Percentiles rank a stretch among this genome's conserved stretches.
These are phyloP conservation scores for Pichia sp. DNA, from an alignment of 1,139 yeast species.

Conservation along the genomic window DNA sequence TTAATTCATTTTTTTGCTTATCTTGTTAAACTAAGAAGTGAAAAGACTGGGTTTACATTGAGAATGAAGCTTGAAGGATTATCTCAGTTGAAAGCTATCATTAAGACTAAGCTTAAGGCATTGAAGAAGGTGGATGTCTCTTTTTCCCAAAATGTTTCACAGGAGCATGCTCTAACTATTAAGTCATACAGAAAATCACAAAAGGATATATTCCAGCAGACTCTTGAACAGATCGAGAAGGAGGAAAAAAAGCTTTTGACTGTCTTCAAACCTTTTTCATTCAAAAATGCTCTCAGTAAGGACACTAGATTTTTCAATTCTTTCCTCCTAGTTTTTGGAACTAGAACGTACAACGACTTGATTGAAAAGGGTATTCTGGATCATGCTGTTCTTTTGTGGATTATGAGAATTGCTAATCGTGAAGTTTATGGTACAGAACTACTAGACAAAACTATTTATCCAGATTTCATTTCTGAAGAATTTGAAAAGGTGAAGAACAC, in stretches of 20 bases:
- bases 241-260: constrained; percentile 45
- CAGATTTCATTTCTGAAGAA: constrained; percentile 43
- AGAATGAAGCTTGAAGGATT: constrained; percentile 56
- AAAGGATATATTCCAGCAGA: constrained; percentile 36
- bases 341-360: constrained; percentile 46
- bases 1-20: constrained; percentile 46
- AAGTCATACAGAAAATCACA: constrained; percentile 40
- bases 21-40: constrained; percentile 35
- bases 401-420: constrained; percentile 51
- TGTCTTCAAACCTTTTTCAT: constrained; percentile 39
- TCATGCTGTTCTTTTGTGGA: constrained; percentile 56
- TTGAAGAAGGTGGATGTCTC: constrained; percentile 24
- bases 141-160: constrained; percentile 9
- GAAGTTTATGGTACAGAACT: constrained; percentile 27
- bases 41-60: constrained; percentile 30
- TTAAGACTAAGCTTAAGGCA: constrained; percentile 39
- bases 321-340: constrained; percentile 49
- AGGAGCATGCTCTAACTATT: constrained; percentile 25
- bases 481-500: constrained; percentile 36
- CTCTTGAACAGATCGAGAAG: constrained; percentile 41
- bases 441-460: constrained; percentile 29
- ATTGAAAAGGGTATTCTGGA: constrained; percentile 43
- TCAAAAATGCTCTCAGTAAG: constrained; percentile 49
- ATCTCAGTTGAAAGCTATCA: constrained; percentile 46
- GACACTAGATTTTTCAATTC: constrained; percentile 52